Percentiles rank a stretch among this genome's conserved stretches.
phyloP scores from a whole-genome alignment of 2,329 filamentous ascomycete species.

The Ilyonectria mors-panacis region DNA sequence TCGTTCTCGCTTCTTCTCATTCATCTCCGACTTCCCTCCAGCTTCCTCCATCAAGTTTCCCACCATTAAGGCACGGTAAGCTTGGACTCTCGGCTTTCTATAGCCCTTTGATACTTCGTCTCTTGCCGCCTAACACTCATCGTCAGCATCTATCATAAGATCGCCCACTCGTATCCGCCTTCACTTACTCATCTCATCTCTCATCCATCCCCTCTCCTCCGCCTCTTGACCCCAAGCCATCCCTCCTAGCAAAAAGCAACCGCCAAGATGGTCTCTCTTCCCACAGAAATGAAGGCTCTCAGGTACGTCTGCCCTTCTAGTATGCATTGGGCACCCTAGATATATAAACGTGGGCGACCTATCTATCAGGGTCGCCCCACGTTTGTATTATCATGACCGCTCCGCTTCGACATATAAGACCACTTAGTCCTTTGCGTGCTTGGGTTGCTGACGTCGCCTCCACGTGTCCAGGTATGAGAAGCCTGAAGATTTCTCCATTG shows the following conservation, averaged over 20 bases:
- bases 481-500: constrained; percentile 72
- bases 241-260: background rate
- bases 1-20: constrained; percentile 18
- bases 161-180: background rate
- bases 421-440: constrained; percentile 5
- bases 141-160: constrained; percentile 11
- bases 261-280: constrained; percentile 57
- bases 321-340: background rate
- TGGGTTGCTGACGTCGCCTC: constrained; percentile 25
- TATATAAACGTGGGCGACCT: constrained; percentile 27
- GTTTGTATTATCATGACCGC: constrained; percentile 15
- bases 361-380: constrained; percentile 42
- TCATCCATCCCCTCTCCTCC: background rate
- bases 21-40: background rate
- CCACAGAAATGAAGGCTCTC: constrained; percentile 74
- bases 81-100: background rate
- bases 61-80: constrained; percentile 6
- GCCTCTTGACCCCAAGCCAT: background rate
- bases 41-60: constrained; percentile 2
- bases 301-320: constrained; percentile 58
- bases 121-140: background rate
- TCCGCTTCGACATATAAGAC: constrained; percentile 13
- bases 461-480: constrained; percentile 67
- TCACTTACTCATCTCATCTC: constrained; percentile 12
- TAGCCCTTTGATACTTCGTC: background rate